phyloP scores from a whole-genome alignment of 192 early-diverging fungal species.

The Coemansia furcata region DNA sequence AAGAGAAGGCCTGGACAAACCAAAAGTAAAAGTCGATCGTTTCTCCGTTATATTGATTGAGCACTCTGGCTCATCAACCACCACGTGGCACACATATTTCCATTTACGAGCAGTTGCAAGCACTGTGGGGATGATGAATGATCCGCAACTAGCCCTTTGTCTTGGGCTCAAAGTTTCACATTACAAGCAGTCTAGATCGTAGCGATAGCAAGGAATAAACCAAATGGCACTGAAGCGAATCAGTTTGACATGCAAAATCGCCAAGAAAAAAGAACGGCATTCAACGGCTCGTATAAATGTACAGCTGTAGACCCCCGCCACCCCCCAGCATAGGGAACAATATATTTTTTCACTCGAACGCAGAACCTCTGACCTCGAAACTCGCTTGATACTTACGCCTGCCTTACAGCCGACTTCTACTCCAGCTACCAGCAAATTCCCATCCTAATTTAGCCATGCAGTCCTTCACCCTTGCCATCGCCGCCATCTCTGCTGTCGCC shows the following conservation, averaged over 20 bases:
- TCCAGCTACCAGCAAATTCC: background rate
- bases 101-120: background rate
- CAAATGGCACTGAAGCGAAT: background rate
- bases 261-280: background rate
- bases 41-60: background rate
- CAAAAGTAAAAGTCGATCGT: background rate
- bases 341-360: background rate
- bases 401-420: background rate
- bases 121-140: background rate
- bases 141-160: background rate
- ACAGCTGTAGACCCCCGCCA: background rate
- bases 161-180: background rate
- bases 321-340: background rate
- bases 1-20: too few species aligned
- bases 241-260: background rate
- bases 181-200: background rate
- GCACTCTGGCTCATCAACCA: background rate
- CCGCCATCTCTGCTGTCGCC: slow-evolving; percentile 25
- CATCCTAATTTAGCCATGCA: slow-evolving; percentile 25
- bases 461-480: slow-evolving; percentile 24
- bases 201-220: background rate
- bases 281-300: background rate
- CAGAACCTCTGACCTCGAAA: background rate
- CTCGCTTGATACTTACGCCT: background rate
- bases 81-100: background rate